phyloP scores from a whole-genome alignment of 106 monocot genomes.

The Ottelia alismoides region DNA sequence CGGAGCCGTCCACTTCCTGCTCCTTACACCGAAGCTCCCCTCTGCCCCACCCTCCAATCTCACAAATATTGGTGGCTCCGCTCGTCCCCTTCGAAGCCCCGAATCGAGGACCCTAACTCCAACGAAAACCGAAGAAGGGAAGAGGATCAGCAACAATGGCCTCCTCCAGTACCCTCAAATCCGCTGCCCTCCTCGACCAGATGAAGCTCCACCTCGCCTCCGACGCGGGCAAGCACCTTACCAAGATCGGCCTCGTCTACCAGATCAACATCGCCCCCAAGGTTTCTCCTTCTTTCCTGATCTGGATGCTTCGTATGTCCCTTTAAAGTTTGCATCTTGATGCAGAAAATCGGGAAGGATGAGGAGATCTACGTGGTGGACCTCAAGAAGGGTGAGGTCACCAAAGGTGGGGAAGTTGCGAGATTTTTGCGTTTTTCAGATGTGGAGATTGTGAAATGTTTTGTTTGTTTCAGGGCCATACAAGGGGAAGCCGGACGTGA shows the following conservation, averaged over 20 bases:
- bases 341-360: slow-evolving; percentile 78
- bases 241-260: slow-evolving; percentile 71
- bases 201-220: slow-evolving; percentile 68
- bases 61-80: no score
- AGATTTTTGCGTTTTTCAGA: no score
- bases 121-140: no score
- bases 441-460: no score
- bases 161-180: no score
- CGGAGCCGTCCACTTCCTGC: no score
- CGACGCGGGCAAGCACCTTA: slow-evolving; percentile 63
- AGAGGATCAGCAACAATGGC: no score
- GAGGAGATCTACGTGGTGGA: slow-evolving; percentile 95
- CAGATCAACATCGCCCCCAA: slow-evolving; percentile 78
- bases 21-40: no score
- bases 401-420: slow-evolving; percentile 63
- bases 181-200: slow-evolving; percentile 67
- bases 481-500: slow-evolving; percentile 82
- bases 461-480: slow-evolving; percentile 70
- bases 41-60: no score
- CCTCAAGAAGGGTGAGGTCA: slow-evolving; percentile 84
- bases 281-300: slow-evolving; percentile 5
- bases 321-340: not conserved
- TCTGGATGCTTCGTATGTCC: no score
- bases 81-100: no score
- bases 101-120: no score